Evolutionary conservation across 2,329 filamentous ascomycete genomes (phyloP), one percentile per base, ranked within the genome.

Genomic region (Penicillium oxalicum): DNA sequence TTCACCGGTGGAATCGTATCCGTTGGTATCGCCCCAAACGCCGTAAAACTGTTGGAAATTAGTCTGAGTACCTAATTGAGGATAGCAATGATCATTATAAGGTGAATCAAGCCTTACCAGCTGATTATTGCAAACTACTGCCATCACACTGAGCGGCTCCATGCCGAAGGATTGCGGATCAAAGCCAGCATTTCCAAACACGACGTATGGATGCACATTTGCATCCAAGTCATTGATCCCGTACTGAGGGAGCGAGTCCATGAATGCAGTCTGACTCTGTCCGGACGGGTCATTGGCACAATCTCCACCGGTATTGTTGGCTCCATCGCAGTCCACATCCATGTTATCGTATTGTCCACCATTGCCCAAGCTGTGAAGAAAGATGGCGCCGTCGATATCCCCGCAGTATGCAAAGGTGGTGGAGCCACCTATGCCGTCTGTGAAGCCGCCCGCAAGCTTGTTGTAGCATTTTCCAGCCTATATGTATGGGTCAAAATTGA

Each of bases 21-120:
- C 81, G 52, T 84, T 83, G 32, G 75, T 77, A 53, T 84, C 80
- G 18, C 79, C 81, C 80, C 79, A 84, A 43, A 83, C 66, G 9
- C 78, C 80, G 58, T 83, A 83, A 53, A 75, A 69, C 74, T 77
- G 43, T 29, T 24, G 8, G 28, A n/a, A 32, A 32, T 8, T n/a
- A 27, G 29, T 27, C 4, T 25, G 4, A 7, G 18, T 29, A 13
- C 5, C 11, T 13, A 24, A 35, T 24, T n/a, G 24, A 27, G 2
- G 35, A 6, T 5, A 13, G 24, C 4, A 26, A 8, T 28, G 9
- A 3, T 3, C n/a, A 43, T 7, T 5, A 38, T 2, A 5, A 18
- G 8, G 3, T 13, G 26, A 1, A 45, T 7, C 7, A 5, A 8
- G 8, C 5, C 47, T n/a, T 60, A 74, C 72, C 61, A 79, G 69